Percentiles rank a stretch among this genome's conserved stretches.
These are phyloP conservation scores for Zasmidium angulare DNA, from an alignment of 2,329 filamentous ascomycete species.

Conservation along the genomic window DNA sequence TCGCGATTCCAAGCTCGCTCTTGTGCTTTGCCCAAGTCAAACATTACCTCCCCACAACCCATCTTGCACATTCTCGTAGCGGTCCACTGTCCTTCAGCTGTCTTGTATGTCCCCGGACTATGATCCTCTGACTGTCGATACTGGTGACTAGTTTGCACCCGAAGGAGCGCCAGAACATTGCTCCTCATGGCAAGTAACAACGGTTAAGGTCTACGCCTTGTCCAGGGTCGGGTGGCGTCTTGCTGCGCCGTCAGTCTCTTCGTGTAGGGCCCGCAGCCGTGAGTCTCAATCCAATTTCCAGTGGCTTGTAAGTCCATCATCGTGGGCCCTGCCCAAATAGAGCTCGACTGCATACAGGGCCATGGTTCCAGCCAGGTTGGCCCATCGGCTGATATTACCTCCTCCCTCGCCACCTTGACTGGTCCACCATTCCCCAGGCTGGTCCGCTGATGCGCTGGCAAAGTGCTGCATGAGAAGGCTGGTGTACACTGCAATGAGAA, in stretches of 20 bases:
- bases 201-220: too few species aligned
- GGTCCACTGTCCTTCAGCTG: too few species aligned
- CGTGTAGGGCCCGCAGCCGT: too few species aligned
- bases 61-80: too few species aligned
- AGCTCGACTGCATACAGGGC: conserved; percentile 85
- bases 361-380: conserved; percentile 89
- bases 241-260: too few species aligned
- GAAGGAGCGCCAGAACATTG: too few species aligned
- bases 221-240: too few species aligned
- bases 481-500: conserved; percentile 94
- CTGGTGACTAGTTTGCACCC: too few species aligned
- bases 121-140: too few species aligned
- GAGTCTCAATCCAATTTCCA: conserved; percentile 68
- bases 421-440: conserved; percentile 72
- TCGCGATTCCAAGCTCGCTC: not conserved
- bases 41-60: not conserved
- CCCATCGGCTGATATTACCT: conserved; percentile 88
- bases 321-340: conserved; percentile 79
- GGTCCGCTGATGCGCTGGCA: conserved; percentile 64
- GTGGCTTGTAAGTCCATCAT: conserved; percentile 73
- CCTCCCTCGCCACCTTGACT: conserved; percentile 78
- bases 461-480: conserved; percentile 96
- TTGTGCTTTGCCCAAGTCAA: not conserved
- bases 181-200: too few species aligned
- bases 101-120: too few species aligned